These are phyloP conservation scores for Fusarium liriodendri DNA, from an alignment of 2,329 filamentous ascomycete species.

Conservation along the genomic window DNA sequence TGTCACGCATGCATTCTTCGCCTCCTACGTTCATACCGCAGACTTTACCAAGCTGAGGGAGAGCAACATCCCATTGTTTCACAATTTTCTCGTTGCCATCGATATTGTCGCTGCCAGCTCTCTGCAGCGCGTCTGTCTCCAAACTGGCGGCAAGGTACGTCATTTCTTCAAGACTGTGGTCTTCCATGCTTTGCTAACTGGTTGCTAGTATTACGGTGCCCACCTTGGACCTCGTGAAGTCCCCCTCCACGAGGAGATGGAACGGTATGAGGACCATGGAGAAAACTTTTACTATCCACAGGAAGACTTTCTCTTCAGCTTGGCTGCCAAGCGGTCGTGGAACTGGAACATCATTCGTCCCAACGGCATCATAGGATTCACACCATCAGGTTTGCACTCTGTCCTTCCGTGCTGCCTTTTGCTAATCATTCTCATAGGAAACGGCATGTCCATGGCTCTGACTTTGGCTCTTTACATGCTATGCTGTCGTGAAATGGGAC, in stretches of 20 bases:
- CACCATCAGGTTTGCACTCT: constrained; percentile 16
- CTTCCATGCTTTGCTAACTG: not conserved
- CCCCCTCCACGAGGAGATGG: constrained; percentile 29
- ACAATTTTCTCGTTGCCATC: constrained; percentile 27
- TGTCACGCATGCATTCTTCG: constrained; percentile 32
- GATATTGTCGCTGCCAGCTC: constrained; percentile 26
- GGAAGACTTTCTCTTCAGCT: constrained; percentile 28
- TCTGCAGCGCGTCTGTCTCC: constrained; percentile 27
- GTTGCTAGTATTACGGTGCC: constrained; percentile 23
- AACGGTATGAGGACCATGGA: constrained; percentile 25
- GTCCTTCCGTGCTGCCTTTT: not conserved
- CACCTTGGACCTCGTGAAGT: constrained; percentile 31
- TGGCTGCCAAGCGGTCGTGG: constrained; percentile 25
- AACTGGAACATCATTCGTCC: constrained; percentile 32
- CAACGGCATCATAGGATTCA: constrained; percentile 32
- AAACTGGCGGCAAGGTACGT: constrained; percentile 30
- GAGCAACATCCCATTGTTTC: constrained; percentile 28
- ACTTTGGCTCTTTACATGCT: constrained; percentile 32
- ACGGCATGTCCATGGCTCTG: constrained; percentile 31
- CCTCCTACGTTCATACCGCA: constrained; percentile 28
- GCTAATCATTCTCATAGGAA: not conserved
- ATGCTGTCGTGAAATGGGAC: constrained; percentile 20
- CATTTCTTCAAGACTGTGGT: not conserved
- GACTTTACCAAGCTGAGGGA: constrained; percentile 31
- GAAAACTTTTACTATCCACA: constrained; percentile 34